Percentiles rank a stretch among this genome's conserved stretches.
Evolutionary conservation across 192 early-diverging fungal species (phyloP).

Genomic region (Physocladia obscura): DNA sequence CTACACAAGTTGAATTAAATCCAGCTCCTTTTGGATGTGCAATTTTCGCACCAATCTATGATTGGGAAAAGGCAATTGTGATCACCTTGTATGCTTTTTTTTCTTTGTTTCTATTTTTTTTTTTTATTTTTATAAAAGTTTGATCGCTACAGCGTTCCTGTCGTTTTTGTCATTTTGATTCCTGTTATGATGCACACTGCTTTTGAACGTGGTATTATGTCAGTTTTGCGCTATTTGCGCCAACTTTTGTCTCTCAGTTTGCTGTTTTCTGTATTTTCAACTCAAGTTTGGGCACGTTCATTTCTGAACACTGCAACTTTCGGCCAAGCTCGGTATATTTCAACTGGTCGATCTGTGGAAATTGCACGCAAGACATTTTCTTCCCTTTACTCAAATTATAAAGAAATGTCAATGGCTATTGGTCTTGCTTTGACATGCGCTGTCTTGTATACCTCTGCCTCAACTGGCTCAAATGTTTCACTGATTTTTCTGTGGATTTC

Average conservation of each 20-base stretch:
- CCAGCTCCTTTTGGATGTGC: slow-evolving; percentile 10
- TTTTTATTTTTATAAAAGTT: too few species aligned
- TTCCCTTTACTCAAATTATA: background rate
- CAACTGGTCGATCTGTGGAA: slow-evolving; percentile 6
- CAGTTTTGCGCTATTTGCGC: slow-evolving; percentile 9
- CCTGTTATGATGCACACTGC: slow-evolving; percentile 22
- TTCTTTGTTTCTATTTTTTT: background rate
- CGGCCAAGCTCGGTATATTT: background rate
- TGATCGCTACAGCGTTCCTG: slow-evolving; percentile 16
- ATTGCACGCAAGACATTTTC: background rate
- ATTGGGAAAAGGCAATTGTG: slow-evolving; percentile 23
- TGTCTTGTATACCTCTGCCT: background rate
- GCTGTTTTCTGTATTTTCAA: slow-evolving; percentile 83
- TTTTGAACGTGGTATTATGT: slow-evolving; percentile 6
- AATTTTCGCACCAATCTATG: background rate
- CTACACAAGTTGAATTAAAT: background rate
- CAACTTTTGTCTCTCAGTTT: slow-evolving; percentile 65
- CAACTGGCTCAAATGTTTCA: background rate
- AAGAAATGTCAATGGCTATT: background rate
- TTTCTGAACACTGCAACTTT: slow-evolving; percentile 4
- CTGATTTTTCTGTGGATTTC: slow-evolving; percentile 9
- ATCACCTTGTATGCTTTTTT: background rate
- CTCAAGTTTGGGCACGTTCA: slow-evolving; percentile 46
- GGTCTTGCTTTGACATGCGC: background rate
- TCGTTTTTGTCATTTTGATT: slow-evolving; percentile 25